Evolutionary conservation across 805 yeast genomes (phyloP).

Genomic region (Hanseniaspora thailandica): DNA sequence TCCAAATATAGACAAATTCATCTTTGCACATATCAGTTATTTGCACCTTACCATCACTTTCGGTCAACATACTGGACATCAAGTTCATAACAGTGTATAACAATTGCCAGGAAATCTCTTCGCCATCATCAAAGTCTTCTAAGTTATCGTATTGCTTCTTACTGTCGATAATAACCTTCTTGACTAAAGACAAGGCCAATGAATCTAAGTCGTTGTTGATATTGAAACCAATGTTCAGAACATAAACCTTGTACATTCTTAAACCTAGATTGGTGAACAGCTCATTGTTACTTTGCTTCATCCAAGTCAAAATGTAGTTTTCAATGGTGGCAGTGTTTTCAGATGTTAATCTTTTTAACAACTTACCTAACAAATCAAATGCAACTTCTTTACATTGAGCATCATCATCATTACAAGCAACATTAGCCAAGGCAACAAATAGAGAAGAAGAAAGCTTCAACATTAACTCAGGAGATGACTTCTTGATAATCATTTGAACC

Average conservation of each 20-base stretch:
- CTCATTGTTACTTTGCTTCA: slow-evolving; percentile 40
- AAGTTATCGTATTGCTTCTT: slow-evolving; percentile 5
- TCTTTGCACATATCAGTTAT: slow-evolving; percentile 19
- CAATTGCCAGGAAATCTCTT: slow-evolving; percentile 61
- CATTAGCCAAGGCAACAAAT: slow-evolving; percentile 70
- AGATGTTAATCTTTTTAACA: slow-evolving; percentile 41
- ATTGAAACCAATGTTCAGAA: slow-evolving; percentile 27
- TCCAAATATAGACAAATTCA: slow-evolving; percentile 39
- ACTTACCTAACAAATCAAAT: slow-evolving; percentile 41
- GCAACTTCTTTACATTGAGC: slow-evolving; percentile 80
- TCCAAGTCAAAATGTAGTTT: slow-evolving; percentile 45
- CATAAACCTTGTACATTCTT: slow-evolving; percentile 52
- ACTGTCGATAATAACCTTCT: slow-evolving; percentile 21
- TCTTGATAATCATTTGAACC: slow-evolving; percentile 55
- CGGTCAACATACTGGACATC: slow-evolving; percentile 34
- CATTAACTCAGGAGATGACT: slow-evolving; percentile 49
- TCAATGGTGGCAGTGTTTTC: slow-evolving; percentile 29
- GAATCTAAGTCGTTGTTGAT: slow-evolving; percentile 32
- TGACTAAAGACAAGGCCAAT: slow-evolving; percentile 30
- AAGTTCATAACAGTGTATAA: slow-evolving; percentile 55
- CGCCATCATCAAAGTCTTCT: slow-evolving; percentile 30
- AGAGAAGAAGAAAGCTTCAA: slow-evolving; percentile 58
- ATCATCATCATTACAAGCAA: slow-evolving; percentile 64
- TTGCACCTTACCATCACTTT: slow-evolving; percentile 29
- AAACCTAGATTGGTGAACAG: slow-evolving; percentile 63